A percentile compares a stretch with the other conserved stretches of the same genome.
Conservation (phyloP, 2,329 filamentous ascomycete species). For the Aspergillus flavus region DNA sequence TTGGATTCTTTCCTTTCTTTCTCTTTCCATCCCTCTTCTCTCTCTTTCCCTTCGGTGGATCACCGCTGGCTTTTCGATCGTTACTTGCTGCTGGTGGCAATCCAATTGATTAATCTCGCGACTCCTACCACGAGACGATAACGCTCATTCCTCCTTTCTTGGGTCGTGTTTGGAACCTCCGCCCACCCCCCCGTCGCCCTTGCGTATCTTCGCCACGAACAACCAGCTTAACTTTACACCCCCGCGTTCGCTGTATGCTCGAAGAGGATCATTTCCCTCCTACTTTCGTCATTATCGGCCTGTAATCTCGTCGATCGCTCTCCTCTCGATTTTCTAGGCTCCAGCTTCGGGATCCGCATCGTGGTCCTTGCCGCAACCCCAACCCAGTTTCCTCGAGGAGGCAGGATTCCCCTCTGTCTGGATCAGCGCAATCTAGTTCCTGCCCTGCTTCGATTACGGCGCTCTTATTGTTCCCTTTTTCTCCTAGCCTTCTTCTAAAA, state of each 20-base stretch:
- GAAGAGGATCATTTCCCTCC: slow-evolving; percentile 5
- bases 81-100: slow-evolving; percentile 38
- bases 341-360: slow-evolving; percentile 5
- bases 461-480: slow-evolving; percentile 11
- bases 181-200: slow-evolving; percentile 17
- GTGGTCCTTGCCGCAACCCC: slow-evolving; percentile 15
- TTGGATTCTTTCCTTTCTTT: slow-evolving; percentile 8
- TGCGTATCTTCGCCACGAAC: slow-evolving; percentile 19
- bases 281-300: slow-evolving; percentile 15
- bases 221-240: slow-evolving; percentile 12
- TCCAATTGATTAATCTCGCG: slow-evolving; percentile 9
- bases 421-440: not conserved
- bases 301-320: slow-evolving; percentile 17
- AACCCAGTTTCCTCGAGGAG: slow-evolving; percentile 8
- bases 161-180: slow-evolving; percentile 16
- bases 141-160: slow-evolving; percentile 21
- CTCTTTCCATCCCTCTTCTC: slow-evolving; percentile 4
- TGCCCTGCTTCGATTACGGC: not conserved
- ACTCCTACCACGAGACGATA: not conserved
- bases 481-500: slow-evolving; percentile 14
- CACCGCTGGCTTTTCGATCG: slow-evolving; percentile 16
- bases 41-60: slow-evolving; percentile 9
- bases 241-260: slow-evolving; percentile 6
- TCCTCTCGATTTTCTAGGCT: not conserved
- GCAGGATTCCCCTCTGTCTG: slow-evolving; percentile 7